Evolutionary conservation across 176 grass and related monocot genomes (phyloP).

Genomic region (Oryza nivara): DNA sequence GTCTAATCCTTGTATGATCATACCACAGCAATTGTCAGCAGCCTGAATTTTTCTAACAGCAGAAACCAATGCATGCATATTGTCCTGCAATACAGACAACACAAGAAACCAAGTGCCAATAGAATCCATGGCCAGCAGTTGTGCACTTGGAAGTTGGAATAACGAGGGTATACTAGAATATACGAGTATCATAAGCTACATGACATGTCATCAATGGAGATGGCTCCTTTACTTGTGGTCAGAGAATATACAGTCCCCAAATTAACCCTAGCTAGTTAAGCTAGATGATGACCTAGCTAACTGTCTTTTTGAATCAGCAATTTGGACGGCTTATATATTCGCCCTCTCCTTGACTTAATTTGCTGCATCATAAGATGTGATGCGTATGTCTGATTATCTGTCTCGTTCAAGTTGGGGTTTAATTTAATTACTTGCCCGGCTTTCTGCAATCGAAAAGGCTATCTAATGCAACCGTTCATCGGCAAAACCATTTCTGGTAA

Average conservation of each 20-base stretch:
- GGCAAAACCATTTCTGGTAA: slow-evolving; percentile 38
- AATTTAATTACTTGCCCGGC: slow-evolving; percentile 26
- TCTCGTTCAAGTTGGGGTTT: slow-evolving; percentile 8
- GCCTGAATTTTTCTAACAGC: background rate
- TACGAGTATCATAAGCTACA: slow-evolving; percentile 30
- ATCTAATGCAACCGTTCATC: slow-evolving; percentile 28
- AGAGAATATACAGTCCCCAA: slow-evolving; percentile 6
- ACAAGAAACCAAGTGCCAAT: slow-evolving; percentile 35
- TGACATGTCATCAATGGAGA: slow-evolving; percentile 2
- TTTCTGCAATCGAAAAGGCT: slow-evolving; percentile 52
- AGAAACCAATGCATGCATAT: background rate
- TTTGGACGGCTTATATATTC: background rate
- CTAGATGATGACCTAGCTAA: slow-evolving; percentile 23
- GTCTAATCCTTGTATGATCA: background rate
- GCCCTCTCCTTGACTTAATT: background rate
- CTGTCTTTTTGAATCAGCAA: slow-evolving; percentile 34
- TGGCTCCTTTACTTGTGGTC: background rate
- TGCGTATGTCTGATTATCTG: slow-evolving; percentile 27
- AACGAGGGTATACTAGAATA: background rate
- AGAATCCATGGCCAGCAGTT: slow-evolving; percentile 26
- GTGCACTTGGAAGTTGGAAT: background rate
- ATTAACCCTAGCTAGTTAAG: background rate
- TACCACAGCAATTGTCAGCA: slow-evolving; percentile 3
- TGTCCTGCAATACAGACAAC: slow-evolving; percentile 28
- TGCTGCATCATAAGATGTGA: slow-evolving; percentile 41